Evolutionary conservation across 306 rosid genomes (phyloP).

Genomic region (Glycine tomentella): DNA sequence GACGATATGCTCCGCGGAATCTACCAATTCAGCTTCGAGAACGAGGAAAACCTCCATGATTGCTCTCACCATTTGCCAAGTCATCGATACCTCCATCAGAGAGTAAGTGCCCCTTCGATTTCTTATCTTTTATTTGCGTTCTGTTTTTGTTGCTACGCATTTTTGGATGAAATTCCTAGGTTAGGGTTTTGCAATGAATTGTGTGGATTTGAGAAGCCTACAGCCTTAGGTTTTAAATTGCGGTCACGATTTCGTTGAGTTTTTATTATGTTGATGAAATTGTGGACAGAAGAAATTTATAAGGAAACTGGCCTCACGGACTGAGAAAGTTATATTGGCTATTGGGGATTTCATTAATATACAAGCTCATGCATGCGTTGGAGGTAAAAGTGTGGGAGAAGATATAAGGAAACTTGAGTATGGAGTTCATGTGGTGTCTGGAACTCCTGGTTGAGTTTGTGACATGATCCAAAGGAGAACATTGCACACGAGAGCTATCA

Average conservation of each 20-base stretch:
- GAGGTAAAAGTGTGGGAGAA: too few relatives aligned
- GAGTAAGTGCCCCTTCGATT: slow-evolving; percentile 62
- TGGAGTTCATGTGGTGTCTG: too few relatives aligned
- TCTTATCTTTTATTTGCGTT: background rate
- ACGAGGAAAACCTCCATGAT: slow-evolving; percentile 98
- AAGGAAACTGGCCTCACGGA: too few relatives aligned
- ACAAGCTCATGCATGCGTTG: too few relatives aligned
- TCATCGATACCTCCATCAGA: slow-evolving; percentile 76
- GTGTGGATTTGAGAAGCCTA: background rate
- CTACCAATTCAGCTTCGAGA: slow-evolving; percentile 90
- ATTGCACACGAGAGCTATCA: slow-evolving; percentile 88
- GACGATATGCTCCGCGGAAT: slow-evolving; percentile 92
- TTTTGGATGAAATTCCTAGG: background rate
- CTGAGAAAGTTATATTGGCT: too few relatives aligned
- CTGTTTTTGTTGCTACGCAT: too few relatives aligned
- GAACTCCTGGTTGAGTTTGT: slow-evolving; percentile 98
- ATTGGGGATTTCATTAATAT: too few relatives aligned
- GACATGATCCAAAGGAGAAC: slow-evolving; percentile 99
- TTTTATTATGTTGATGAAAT: too few relatives aligned
- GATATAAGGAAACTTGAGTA: too few relatives aligned
- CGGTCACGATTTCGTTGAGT: too few relatives aligned
- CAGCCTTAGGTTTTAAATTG: background rate
- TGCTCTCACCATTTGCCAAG: slow-evolving; percentile 91
- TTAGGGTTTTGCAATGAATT: slow-evolving; percentile 13
- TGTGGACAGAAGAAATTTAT: too few relatives aligned